Evolutionary conservation across 768 basidiomycete genomes (phyloP), one percentile per base, ranked within the genome.

Genomic region (Panaeolus papilionaceus): DNA sequence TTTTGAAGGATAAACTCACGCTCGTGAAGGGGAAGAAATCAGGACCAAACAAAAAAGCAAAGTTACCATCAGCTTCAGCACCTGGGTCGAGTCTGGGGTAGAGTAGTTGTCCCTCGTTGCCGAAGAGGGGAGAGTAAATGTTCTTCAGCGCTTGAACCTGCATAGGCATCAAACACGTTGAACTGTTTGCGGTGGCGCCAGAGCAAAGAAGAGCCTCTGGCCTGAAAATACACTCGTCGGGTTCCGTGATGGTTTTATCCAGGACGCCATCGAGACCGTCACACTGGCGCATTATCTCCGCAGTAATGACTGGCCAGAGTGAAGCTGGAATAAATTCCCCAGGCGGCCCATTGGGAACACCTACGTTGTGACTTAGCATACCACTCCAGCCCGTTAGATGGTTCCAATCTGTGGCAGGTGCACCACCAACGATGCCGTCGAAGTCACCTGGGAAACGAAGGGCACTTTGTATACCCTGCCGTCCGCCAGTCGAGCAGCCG

Each of bases 21-120:
- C 26, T 51, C 12, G 47, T 23, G 20, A 51, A 51, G 6, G 47
- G 47, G 47, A 51, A 51, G 26, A 51, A 51, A 5, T n/a, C 23
- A 51, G 47, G 47, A 23, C 47, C 47, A 23, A 51, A 18, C 47
- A 51, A 7, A 51, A 51, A 51, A 18, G 20, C 47, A 26, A 51
- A 51, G 47, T 51, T 51, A 26, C 47, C 47, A 26, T 51, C 47
- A 7, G 47, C 47, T 20, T 51, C 47, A 51, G 47, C 47, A 18
- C 47, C 47, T 8, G 47, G 47, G 23, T 51, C 47, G 12, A 23
- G 26, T 10, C 47, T 20, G 20, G 47, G 47, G 23, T 51, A 51
- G 8, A 51, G n/a, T 23, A 51, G 23, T 51, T 51, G 47, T 6
- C 47, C 47, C 12, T 51, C 47, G 12, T 51, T 20, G 18, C 47